Conservation (phyloP, 495 filamentous ascomycete species). For the Penicillium bialowiezense region DNA sequence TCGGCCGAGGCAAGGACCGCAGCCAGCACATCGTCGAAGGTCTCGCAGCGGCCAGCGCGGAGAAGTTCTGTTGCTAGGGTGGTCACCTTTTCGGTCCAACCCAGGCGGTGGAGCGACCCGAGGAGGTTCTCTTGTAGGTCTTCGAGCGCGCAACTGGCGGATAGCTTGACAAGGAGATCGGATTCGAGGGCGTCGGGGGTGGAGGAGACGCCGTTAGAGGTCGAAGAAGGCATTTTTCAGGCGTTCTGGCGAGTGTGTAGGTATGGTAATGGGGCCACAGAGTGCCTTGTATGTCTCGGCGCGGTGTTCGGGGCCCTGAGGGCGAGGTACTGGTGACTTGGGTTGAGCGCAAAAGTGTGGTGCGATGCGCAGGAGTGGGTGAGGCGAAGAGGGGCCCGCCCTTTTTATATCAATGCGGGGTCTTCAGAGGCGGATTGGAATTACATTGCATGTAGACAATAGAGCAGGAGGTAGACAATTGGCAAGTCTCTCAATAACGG, state of each 20-base stretch:
- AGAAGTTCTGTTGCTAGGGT: slow-evolving; percentile 41
- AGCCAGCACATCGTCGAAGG: slow-evolving; percentile 47
- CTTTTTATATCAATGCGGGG: slow-evolving; percentile 4
- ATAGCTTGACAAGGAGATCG: slow-evolving; percentile 42
- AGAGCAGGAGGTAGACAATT: background rate
- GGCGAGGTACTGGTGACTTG: background rate
- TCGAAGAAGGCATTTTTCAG: slow-evolving; percentile 27
- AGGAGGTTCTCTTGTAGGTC: slow-evolving; percentile 44
- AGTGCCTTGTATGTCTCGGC: background rate
- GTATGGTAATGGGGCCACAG: too few species aligned
- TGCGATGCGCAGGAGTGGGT: background rate
- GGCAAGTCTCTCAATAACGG: slow-evolving; percentile 2
- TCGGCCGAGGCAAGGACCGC: slow-evolving; percentile 43
- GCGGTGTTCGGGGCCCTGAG: background rate
- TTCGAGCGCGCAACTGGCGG: slow-evolving; percentile 40
- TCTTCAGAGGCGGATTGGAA: slow-evolving; percentile 2
- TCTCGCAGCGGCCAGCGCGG: slow-evolving; percentile 45
- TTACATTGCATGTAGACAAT: slow-evolving; percentile 8
- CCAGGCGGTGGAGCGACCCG: slow-evolving; percentile 38
- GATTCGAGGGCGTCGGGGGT: slow-evolving; percentile 42
- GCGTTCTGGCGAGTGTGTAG: too few species aligned
- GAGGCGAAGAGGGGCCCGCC: slow-evolving; percentile 8
- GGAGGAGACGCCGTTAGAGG: slow-evolving; percentile 18
- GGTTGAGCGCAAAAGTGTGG: background rate
- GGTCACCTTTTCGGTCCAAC: slow-evolving; percentile 45